Evolutionary conservation across 2,329 filamentous ascomycete species (phyloP).

Genomic region (Ophiosphaerella narmari): DNA sequence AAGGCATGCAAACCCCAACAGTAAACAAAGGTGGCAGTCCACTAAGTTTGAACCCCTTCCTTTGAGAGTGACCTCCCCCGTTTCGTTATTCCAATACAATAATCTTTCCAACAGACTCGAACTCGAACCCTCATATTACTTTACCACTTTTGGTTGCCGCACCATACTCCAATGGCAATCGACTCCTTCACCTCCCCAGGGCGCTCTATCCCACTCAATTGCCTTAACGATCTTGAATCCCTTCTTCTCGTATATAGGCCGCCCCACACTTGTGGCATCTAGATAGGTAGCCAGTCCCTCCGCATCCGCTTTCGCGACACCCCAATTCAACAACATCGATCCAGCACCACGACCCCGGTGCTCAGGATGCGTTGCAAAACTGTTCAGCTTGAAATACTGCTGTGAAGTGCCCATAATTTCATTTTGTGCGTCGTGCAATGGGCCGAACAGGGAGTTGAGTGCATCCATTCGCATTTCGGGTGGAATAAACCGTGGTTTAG

Average conservation of each 20-base stretch:
- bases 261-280: conserved; percentile 45
- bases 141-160: conserved; percentile 3
- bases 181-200: conserved; percentile 34
- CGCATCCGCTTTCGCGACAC: conserved; percentile 46
- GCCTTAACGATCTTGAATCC: conserved; percentile 29
- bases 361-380: conserved; percentile 43
- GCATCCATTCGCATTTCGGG: conserved; percentile 58
- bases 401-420: conserved; percentile 31
- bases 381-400: conserved; percentile 36
- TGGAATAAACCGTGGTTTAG: conserved; percentile 71
- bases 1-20: too few relatives aligned
- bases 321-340: conserved; percentile 45
- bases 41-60: too few relatives aligned
- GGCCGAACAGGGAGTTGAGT: conserved; percentile 29
- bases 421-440: conserved; percentile 25
- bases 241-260: conserved; percentile 45
- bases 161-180: conserved; percentile 41
- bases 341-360: conserved; percentile 49
- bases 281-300: conserved; percentile 46
- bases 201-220: conserved; percentile 28
- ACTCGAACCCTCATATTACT: too few relatives aligned
- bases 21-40: too few relatives aligned
- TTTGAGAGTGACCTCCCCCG: too few relatives aligned
- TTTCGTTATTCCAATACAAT: not conserved
- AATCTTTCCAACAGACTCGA: not conserved